Evolutionary conservation across 2,329 filamentous ascomycete genomes (phyloP), one percentile per base, ranked within the genome.

Genomic region (Scedosporium apiospermum): DNA sequence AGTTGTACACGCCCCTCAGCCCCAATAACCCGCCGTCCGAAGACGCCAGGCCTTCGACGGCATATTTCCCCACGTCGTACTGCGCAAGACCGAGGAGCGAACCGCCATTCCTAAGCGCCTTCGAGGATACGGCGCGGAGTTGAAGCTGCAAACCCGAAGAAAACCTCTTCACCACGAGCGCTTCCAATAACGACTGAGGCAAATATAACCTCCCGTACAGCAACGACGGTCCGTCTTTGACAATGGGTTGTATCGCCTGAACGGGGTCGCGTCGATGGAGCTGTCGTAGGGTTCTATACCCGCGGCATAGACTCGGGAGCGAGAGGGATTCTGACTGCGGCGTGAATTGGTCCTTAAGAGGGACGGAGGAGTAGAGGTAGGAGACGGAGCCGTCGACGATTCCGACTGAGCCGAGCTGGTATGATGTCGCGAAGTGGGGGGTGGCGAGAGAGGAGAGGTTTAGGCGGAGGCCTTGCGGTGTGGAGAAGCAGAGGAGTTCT

Each of bases 371-470:
- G 78, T 96, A 98, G 62, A 99, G 85, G 76, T 98, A 99, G 14
- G 93, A 96, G 63, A 99, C 84, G n/a, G 92, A 96, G 72, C 95
- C 95, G 77, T 98, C 93, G 60, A 99, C 93, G 42, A 96, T 82
- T 64, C 93, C 95, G 16, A 96, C 84, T 51, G 88, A 96, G 65
- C 92, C 91, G 55, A 99, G 84, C 51, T 91, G 89, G 75, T 99
- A 99, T 44, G 92, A 93, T 16, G 93, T 96, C 26, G 93, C 93
- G 70, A 98, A 97, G 74, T 96, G 91, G 7, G 91, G 88, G 18
- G 93, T 93, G 6, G 93, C 91, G 34, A 99, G 87, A 6, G 95
- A 96, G 6, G 93, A 96, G 63, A 98, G 84, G 63, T 91, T 91
- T 61, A 99, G 80, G 64, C 91, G 88, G 58, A 98, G 78, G 62